A percentile compares a stretch with the other conserved stretches of the same genome.
These are phyloP conservation scores for Bimuria novae-zelandiae DNA, from an alignment of 2,329 filamentous ascomycete species.

Conservation along the genomic window DNA sequence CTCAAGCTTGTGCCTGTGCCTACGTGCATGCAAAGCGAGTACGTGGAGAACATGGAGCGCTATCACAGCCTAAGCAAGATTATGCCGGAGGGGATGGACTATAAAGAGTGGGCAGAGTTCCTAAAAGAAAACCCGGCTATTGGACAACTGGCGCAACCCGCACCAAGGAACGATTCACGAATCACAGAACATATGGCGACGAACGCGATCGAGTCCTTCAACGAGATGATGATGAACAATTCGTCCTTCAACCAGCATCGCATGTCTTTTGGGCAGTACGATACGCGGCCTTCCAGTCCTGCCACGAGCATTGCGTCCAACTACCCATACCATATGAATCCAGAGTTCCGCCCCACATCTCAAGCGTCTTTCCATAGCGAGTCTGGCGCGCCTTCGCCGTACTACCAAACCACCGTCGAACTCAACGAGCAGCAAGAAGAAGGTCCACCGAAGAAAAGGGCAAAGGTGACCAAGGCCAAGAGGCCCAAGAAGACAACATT, in stretches of 20 bases:
- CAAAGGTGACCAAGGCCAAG: conserved; percentile 74
- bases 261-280: conserved; percentile 34
- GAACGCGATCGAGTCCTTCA: conserved; percentile 42
- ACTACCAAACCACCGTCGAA: conserved; percentile 22
- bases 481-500: conserved; percentile 75
- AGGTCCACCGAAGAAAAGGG: conserved; percentile 72
- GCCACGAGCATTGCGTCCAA: conserved; percentile 49
- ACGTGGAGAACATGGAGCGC: conserved; percentile 63
- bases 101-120: conserved; percentile 78
- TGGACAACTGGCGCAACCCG: conserved; percentile 37
- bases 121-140: conserved; percentile 68
- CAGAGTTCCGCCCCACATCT: conserved; percentile 45
- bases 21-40: conserved; percentile 65
- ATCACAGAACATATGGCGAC: conserved; percentile 25
- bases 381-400: conserved; percentile 22
- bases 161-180: conserved; percentile 21
- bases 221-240: conserved; percentile 42
- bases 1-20: conserved; percentile 81
- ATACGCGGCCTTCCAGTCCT: conserved; percentile 52
- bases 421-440: conserved; percentile 49
- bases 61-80: conserved; percentile 63
- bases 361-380: conserved; percentile 45
- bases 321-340: conserved; percentile 36
- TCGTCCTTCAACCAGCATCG: conserved; percentile 33
- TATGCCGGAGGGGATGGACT: conserved; percentile 66